Evolutionary conservation across 208 protist species (phyloP).

Genomic region (Leishmania amazonensis): DNA sequence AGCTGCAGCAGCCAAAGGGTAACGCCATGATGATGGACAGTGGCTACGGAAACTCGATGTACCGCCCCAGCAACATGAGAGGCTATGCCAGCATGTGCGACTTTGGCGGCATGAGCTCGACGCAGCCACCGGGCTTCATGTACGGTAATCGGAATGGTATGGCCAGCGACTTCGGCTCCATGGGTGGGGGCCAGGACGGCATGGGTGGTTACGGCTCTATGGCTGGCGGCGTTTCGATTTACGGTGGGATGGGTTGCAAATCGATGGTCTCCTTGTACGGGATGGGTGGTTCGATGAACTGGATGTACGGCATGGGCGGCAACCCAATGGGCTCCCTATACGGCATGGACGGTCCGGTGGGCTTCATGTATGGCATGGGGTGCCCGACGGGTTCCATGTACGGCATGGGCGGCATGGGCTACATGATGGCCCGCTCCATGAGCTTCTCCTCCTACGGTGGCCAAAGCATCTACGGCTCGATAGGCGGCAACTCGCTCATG

Average conservation of each 20-base stretch:
- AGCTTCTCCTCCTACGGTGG: conserved; percentile 34
- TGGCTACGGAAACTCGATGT: conserved; percentile 19
- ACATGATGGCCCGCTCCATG: conserved; percentile 29
- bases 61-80: conserved; percentile 26
- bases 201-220: conserved; percentile 24
- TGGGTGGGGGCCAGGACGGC: background rate
- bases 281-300: conserved; percentile 11
- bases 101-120: conserved; percentile 12
- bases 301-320: conserved; percentile 30
- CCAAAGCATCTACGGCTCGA: conserved; percentile 36
- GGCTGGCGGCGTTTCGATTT: conserved; percentile 11
- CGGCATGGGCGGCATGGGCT: conserved; percentile 21
- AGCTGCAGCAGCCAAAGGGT: background rate
- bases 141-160: conserved; percentile 16
- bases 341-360: conserved; percentile 35
- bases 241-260: background rate
- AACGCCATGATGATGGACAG: background rate
- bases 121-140: conserved; percentile 15
- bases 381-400: conserved; percentile 10
- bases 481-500: conserved; percentile 16
- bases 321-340: conserved; percentile 29
- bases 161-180: conserved; percentile 10
- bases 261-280: conserved; percentile 33
- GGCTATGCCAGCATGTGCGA: conserved; percentile 13
- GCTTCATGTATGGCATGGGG: conserved; percentile 30